These are phyloP conservation scores for Rubus parviflorus DNA, from an alignment of 306 rosid species.

Conservation along the genomic window DNA sequence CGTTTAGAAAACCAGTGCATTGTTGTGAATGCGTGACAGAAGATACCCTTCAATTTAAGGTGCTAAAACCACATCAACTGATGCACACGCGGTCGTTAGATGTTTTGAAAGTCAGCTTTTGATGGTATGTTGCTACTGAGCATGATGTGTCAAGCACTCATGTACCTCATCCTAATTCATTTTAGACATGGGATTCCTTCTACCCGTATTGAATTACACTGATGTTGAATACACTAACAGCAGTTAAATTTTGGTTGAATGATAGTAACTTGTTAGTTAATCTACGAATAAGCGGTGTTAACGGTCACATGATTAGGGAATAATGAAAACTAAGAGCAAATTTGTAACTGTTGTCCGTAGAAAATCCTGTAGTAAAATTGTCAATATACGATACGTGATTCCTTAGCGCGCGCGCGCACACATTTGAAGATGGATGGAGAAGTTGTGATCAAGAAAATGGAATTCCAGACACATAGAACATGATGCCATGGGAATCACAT, in stretches of 20 bases:
- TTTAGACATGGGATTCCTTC: too few species aligned
- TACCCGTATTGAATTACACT: too few species aligned
- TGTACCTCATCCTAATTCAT: too few species aligned
- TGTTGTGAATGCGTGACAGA: background rate
- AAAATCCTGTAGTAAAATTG: too few species aligned
- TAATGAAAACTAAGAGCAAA: background rate
- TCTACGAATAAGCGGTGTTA: background rate
- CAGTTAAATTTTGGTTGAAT: too few species aligned
- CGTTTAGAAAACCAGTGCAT: background rate
- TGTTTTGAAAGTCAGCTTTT: background rate
- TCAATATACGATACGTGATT: constrained; percentile 13
- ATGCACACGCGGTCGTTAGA: background rate
- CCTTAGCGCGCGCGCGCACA: constrained; percentile 34
- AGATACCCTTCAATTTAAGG: background rate
- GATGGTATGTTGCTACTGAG: too few species aligned
- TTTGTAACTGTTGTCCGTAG: background rate
- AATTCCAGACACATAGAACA: constrained; percentile 29
- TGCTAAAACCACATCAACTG: background rate
- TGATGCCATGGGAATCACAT: constrained; percentile 59
- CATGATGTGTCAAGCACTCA: too few species aligned
- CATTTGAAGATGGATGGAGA: constrained; percentile 9
- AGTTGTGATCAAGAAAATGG: constrained; percentile 18
- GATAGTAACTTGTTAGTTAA: too few species aligned
- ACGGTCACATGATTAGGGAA: background rate
- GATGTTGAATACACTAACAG: too few species aligned